Percentiles rank a stretch among this genome's conserved stretches.
These are phyloP conservation scores for Lenwebbia sp. DNA, from an alignment of 345 rosid genomes.

Conservation along the genomic window DNA sequence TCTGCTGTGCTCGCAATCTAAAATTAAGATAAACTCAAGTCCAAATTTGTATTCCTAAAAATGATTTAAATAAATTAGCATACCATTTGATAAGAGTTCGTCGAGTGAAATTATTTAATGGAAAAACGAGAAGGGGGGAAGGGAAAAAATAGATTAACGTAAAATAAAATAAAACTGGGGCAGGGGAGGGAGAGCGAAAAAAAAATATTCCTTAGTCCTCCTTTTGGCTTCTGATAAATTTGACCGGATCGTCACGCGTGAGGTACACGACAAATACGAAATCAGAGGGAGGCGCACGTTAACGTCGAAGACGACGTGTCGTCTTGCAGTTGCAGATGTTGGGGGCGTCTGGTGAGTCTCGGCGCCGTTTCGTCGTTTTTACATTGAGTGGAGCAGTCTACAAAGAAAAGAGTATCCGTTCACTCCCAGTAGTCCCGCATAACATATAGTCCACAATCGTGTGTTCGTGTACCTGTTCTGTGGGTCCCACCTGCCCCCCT, in stretches of 20 bases:
- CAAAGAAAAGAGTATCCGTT: background rate
- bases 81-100: background rate
- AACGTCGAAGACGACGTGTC: constrained; percentile 5
- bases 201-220: background rate
- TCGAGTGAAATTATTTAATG: background rate
- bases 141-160: background rate
- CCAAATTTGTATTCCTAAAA: background rate
- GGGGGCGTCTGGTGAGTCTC: background rate
- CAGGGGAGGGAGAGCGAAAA: background rate
- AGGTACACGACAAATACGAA: constrained; percentile 42
- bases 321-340: background rate
- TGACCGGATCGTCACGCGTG: constrained; percentile 41
- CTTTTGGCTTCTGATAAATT: constrained; percentile 16
- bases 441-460: background rate
- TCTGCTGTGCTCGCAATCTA: background rate
- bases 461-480: background rate
- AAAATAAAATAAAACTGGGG: background rate
- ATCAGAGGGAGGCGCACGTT: constrained; percentile 7
- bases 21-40: background rate
- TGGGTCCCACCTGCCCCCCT: background rate
- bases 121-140: background rate
- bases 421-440: background rate
- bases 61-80: background rate
- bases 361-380: constrained; percentile 19
- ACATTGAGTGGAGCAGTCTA: background rate